Evolutionary conservation across 1,139 yeast species (phyloP).

Genomic region (Lodderomyces margitis): DNA sequence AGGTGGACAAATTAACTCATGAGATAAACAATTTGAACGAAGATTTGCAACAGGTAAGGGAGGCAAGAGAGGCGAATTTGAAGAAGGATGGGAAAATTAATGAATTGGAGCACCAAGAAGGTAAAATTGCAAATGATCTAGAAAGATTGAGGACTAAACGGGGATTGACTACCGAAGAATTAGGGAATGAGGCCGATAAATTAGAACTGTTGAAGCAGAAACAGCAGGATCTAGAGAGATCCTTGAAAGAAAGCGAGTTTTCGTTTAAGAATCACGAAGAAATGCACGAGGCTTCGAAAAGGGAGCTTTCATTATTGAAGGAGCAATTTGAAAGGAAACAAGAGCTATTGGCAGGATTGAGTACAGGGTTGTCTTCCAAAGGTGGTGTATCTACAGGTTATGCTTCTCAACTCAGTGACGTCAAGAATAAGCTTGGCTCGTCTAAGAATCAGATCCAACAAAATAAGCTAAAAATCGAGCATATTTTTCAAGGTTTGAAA

Average conservation of each 20-base stretch:
- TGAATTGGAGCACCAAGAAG: slow-evolving; percentile 59
- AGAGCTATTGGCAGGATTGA: slow-evolving; percentile 76
- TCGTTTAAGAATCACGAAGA: slow-evolving; percentile 27
- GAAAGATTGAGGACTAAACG: slow-evolving; percentile 67
- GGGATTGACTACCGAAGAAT: slow-evolving; percentile 55
- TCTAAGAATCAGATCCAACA: slow-evolving; percentile 60
- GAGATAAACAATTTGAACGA: slow-evolving; percentile 62
- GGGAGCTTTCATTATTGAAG: slow-evolving; percentile 43
- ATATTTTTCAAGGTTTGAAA: slow-evolving; percentile 52
- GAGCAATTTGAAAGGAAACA: slow-evolving; percentile 61
- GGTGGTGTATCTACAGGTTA: slow-evolving; percentile 82
- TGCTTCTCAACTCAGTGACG: slow-evolving; percentile 66
- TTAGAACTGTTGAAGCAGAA: slow-evolving; percentile 13
- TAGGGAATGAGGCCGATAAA: slow-evolving; percentile 44
- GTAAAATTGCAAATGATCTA: slow-evolving; percentile 58
- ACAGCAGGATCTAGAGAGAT: slow-evolving; percentile 19
- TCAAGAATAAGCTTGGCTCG: slow-evolving; percentile 55
- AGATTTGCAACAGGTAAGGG: slow-evolving; percentile 58
- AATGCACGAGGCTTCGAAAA: slow-evolving; percentile 44
- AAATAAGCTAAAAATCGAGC: slow-evolving; percentile 56
- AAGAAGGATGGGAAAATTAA: slow-evolving; percentile 62
- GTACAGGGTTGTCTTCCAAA: slow-evolving; percentile 87
- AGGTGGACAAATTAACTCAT: slow-evolving; percentile 42
- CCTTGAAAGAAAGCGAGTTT: slow-evolving; percentile 31
- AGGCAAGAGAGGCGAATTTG: slow-evolving; percentile 57